Conservation (phyloP, 306 rosid genomes). For the Mimosa bimucronata region DNA sequence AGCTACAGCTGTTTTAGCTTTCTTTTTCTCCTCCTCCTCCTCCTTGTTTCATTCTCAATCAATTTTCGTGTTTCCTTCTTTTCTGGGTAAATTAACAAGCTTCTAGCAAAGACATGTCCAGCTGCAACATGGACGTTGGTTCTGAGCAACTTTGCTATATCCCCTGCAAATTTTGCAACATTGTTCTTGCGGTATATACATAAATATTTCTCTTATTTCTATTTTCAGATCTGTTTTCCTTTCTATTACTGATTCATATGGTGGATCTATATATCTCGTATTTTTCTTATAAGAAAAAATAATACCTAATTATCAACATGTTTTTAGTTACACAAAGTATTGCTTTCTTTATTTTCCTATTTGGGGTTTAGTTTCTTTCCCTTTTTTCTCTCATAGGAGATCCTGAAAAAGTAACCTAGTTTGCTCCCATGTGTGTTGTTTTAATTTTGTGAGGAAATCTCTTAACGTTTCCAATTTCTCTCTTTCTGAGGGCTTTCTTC, state of each 20-base stretch:
- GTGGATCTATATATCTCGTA: not conserved
- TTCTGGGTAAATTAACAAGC: not conserved
- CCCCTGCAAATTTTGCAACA: constrained; percentile 98
- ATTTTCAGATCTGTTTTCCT: constrained; percentile 40
- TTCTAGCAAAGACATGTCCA: constrained; percentile 61
- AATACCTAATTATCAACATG: not conserved
- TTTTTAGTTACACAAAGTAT: not conserved
- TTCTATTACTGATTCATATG: not conserved
- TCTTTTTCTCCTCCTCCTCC: not conserved
- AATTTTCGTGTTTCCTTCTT: not conserved
- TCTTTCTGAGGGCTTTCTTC: constrained; percentile 39
- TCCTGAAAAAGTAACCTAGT: not conserved
- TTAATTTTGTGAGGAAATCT: not conserved
- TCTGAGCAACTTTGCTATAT: constrained; percentile 97
- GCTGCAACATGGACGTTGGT: constrained; percentile 71
- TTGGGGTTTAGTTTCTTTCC: not conserved
- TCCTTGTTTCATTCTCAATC: not conserved
- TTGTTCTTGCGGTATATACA: constrained; percentile 85
- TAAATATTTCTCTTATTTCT: constrained; percentile 2
- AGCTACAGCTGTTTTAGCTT: not conserved
- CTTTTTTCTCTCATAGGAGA: not conserved
- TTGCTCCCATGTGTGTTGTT: not conserved
- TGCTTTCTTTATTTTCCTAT: not conserved
- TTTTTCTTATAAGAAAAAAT: not conserved
- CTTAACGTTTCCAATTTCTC: not conserved